Evolutionary conservation across 495 filamentous ascomycete genomes (phyloP).

Genomic region (Usnea hakonensis): DNA sequence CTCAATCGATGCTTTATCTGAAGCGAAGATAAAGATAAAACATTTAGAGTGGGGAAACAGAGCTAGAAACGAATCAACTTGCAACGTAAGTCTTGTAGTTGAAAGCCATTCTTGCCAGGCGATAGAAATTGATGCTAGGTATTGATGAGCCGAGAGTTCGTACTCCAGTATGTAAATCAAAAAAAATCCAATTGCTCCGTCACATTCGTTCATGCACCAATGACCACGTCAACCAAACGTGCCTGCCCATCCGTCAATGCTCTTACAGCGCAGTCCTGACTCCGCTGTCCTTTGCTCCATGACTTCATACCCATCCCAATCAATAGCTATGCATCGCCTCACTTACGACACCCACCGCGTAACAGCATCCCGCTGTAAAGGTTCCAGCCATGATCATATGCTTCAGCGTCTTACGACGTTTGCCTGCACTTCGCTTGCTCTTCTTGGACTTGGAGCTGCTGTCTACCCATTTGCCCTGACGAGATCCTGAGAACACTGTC

Average conservation of each 20-base stretch:
- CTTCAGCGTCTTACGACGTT: slow-evolving; percentile 35
- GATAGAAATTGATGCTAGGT: background rate
- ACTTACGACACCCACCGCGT: slow-evolving; percentile 58
- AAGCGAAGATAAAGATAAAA: no score
- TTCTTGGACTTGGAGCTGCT: slow-evolving; percentile 15
- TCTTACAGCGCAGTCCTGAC: background rate
- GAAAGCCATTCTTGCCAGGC: background rate
- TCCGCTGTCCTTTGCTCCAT: background rate
- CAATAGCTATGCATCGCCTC: slow-evolving; percentile 50
- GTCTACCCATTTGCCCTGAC: slow-evolving; percentile 30
- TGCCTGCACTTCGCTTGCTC: slow-evolving; percentile 26
- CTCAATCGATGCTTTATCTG: no score
- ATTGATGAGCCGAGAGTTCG: background rate
- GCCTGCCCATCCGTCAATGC: background rate
- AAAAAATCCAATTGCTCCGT: background rate
- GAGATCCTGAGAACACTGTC: slow-evolving; percentile 45
- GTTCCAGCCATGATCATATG: slow-evolving; percentile 49
- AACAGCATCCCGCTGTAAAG: slow-evolving; percentile 55
- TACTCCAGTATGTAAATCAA: background rate
- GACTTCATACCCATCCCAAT: background rate
- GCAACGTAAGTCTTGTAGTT: no score
- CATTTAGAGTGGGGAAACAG: no score
- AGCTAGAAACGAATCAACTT: no score
- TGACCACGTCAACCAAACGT: background rate
- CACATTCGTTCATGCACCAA: background rate